These are phyloP conservation scores for Apiotrichum akiyoshidainum DNA, from an alignment of 1,284 basidiomycete genomes.

Conservation along the genomic window DNA sequence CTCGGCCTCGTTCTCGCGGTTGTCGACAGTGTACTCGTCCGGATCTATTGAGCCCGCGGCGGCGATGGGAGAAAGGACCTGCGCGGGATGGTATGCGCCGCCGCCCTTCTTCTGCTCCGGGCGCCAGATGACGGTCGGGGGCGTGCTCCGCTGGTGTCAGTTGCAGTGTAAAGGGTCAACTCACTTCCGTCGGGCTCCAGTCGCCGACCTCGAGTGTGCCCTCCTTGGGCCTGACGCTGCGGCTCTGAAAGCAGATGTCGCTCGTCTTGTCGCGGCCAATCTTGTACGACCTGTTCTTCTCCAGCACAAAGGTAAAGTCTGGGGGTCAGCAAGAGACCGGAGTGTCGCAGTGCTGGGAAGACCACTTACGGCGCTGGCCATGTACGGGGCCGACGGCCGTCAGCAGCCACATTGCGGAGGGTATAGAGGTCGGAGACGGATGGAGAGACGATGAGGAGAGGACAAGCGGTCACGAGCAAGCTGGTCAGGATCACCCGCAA, in stretches of 20 bases:
- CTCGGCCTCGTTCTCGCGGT: slow-evolving; percentile 12
- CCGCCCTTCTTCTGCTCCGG: slow-evolving; percentile 34
- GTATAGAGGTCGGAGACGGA: neutral
- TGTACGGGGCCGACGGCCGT: slow-evolving; percentile 42
- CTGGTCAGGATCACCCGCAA: too few species aligned
- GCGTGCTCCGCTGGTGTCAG: slow-evolving; percentile 15
- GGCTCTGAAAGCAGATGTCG: slow-evolving; percentile 32
- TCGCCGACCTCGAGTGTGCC: slow-evolving; percentile 33
- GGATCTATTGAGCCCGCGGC: slow-evolving; percentile 22
- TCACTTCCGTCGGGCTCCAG: slow-evolving; percentile 39
- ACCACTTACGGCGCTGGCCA: slow-evolving; percentile 36
- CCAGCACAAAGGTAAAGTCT: slow-evolving; percentile 45
- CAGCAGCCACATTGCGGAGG: slow-evolving; percentile 39
- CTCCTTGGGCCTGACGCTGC: slow-evolving; percentile 28
- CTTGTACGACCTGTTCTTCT: slow-evolving; percentile 34
- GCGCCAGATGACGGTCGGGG: slow-evolving; percentile 29
- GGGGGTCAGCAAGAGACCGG: neutral
- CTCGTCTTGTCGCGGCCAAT: slow-evolving; percentile 34
- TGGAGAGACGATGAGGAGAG: neutral
- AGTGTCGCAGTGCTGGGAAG: neutral
- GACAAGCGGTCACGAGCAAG: too few species aligned
- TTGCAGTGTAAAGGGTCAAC: neutral
- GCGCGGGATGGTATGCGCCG: slow-evolving; percentile 20
- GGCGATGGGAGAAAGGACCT: slow-evolving; percentile 17
- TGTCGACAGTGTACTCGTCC: slow-evolving; percentile 29